phyloP scores from a whole-genome alignment of 345 rosid species.

The Streptanthus diversifolius region DNA sequence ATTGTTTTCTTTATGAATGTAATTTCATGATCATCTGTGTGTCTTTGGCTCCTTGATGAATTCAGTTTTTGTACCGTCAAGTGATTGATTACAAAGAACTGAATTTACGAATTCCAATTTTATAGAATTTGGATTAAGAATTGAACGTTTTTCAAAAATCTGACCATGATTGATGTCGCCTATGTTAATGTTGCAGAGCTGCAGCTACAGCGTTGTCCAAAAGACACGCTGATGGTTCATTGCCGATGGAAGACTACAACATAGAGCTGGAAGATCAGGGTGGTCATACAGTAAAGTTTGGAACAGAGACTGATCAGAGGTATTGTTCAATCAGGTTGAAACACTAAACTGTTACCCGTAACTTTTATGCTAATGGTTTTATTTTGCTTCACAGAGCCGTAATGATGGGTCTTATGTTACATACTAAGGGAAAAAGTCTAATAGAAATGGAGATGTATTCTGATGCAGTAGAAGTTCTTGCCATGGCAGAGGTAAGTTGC shows the following conservation, averaged over 20 bases:
- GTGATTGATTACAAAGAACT: too few relatives aligned
- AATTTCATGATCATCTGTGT: neutral
- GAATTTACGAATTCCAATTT: too few relatives aligned
- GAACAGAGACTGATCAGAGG: slow-evolving; percentile 82
- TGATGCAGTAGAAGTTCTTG: slow-evolving; percentile 87
- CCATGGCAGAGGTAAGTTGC: slow-evolving; percentile 81
- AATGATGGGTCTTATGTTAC: slow-evolving; percentile 95
- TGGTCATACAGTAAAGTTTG: slow-evolving; percentile 62
- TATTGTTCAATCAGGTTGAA: slow-evolving; percentile 16
- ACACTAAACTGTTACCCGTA: neutral
- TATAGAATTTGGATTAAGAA: too few relatives aligned
- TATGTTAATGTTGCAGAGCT: slow-evolving; percentile 47
- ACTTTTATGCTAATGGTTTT: neutral
- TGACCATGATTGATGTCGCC: neutral
- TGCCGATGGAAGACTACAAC: slow-evolving; percentile 68
- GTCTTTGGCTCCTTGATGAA: neutral
- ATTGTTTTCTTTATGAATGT: too few relatives aligned
- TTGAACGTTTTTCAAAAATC: neutral
- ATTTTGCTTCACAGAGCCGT: slow-evolving; percentile 51
- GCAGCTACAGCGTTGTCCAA: slow-evolving; percentile 72
- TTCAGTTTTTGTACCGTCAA: neutral
- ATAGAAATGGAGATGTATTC: slow-evolving; percentile 52
- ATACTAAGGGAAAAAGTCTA: slow-evolving; percentile 66
- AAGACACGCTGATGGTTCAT: slow-evolving; percentile 74
- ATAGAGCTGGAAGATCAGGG: slow-evolving; percentile 86